Evolutionary conservation across 306 rosid species (phyloP), one percentile per base, ranked within the genome.

Genomic region (Mucuna pruriens): DNA sequence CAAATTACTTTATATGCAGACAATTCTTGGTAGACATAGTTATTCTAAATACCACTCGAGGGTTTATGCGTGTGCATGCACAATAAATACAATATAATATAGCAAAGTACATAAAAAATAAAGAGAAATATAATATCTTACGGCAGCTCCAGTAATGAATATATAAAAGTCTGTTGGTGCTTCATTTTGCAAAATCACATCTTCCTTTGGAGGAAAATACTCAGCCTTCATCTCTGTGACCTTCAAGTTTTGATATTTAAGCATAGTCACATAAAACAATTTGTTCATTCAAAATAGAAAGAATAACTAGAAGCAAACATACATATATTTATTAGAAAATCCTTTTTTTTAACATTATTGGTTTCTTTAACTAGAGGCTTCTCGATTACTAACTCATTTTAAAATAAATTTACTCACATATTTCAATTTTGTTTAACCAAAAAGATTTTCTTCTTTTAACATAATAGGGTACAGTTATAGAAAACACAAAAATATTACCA

Each of bases 131-230:
- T 40, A 39, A 20, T 39, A 77, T 83, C 89, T 84, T 89, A 94
- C 98, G 63, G 65, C 91, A 61, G 88, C 34, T 77, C 98, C 98
- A 1, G 86, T 82, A 9, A 85, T 84, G 78, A 94, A 49, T 74
- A 94, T 86, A 42, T 94, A 94, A 51, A 94, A 83, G 68, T 94
- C 94, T 8, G 97, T 88, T 13, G 98, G 97, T 38, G 94, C 91
- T 85, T 94, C 97, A 80, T 92, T 94, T 81, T 90, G 91, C 89
- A 94, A 79, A 69, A 92, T 88, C 22, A 94, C 86, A 8, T 92
- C 98, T 87, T 94, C 98, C 63, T 86, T 92, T 12, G 98, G 98
- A 80, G 98, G 93, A 85, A 92, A 92, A 72, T 91, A 91, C 88
- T 94, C 98, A 0, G 93, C 94, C 80, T 91, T 92, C 96, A 94